A percentile compares a stretch with the other conserved stretches of the same genome.
Conservation (phyloP, 2,329 filamentous ascomycete species). For the Curvularia sp. region DNA sequence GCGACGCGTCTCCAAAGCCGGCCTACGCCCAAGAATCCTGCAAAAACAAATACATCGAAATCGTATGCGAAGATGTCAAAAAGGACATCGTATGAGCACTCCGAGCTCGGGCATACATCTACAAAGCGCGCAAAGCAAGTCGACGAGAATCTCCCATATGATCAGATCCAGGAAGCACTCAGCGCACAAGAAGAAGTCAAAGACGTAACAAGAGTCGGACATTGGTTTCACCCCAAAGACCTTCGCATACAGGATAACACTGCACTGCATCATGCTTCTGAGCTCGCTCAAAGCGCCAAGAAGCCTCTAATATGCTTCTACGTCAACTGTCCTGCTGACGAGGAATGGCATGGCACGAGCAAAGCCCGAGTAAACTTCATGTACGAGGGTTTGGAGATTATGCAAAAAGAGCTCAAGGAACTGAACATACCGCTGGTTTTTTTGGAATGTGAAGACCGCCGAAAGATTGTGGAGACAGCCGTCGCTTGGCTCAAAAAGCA, state of each 20-base stretch:
- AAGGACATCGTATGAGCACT: conserved; percentile 39
- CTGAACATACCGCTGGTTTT: conserved; percentile 59
- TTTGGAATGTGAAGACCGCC: conserved; percentile 52
- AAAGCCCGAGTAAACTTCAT: conserved; percentile 59
- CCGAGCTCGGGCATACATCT: conserved; percentile 53
- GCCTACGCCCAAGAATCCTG: conserved; percentile 13
- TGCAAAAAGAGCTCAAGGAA: conserved; percentile 57
- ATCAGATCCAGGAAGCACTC: conserved; percentile 51
- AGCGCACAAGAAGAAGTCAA: conserved; percentile 49
- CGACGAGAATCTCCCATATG: conserved; percentile 55
- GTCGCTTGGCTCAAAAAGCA: conserved; percentile 55
- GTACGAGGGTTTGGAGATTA: conserved; percentile 52
- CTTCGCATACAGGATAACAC: conserved; percentile 59
- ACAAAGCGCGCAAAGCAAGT: conserved; percentile 60
- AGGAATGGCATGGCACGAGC: conserved; percentile 60
- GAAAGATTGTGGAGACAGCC: conserved; percentile 52
- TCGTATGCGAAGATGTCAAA: conserved; percentile 30
- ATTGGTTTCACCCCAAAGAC: conserved; percentile 62
- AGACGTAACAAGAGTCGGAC: conserved; percentile 53
- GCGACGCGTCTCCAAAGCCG: conserved; percentile 16
- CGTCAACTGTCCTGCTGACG: conserved; percentile 56
- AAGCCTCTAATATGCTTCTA: conserved; percentile 56
- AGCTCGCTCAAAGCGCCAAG: conserved; percentile 54
- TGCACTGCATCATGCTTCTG: conserved; percentile 55
- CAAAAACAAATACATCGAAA: conserved; percentile 6